phyloP scores from a whole-genome alignment of 352 stramenopile genomes.

The Globisporangium lucens region DNA sequence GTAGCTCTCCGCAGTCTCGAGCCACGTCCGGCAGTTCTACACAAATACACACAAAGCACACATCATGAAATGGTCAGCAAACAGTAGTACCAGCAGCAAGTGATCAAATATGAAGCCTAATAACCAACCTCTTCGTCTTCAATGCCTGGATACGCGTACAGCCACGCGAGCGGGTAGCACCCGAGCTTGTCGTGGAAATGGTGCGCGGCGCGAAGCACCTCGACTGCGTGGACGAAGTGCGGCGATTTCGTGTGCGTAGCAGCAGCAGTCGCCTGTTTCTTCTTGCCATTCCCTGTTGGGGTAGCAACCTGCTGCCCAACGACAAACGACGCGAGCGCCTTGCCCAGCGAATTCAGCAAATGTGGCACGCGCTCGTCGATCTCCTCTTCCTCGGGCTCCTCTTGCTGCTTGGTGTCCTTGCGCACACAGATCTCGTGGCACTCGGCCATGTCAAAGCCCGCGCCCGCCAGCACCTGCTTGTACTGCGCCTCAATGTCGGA shows the following conservation, averaged over 20 bases:
- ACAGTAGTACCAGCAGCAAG: neutral
- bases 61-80: neutral
- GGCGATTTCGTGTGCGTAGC: conserved; percentile 12
- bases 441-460: conserved; percentile 51
- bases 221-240: conserved; percentile 48
- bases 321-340: conserved; percentile 41
- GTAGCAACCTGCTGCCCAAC: conserved; percentile 2
- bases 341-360: conserved; percentile 62
- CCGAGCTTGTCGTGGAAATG: conserved; percentile 84
- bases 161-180: conserved; percentile 64
- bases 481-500: conserved; percentile 44
- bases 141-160: conserved; percentile 56
- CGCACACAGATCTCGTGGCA: conserved; percentile 65
- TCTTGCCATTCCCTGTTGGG: conserved; percentile 4
- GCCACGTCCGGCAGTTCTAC: conserved; percentile 66
- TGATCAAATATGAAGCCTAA: neutral
- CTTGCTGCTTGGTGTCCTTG: conserved; percentile 55
- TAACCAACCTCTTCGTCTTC: conserved; percentile 50
- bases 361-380: conserved; percentile 64
- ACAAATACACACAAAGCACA: neutral
- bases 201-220: conserved; percentile 65
- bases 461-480: conserved; percentile 28
- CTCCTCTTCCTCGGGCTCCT: conserved; percentile 59
- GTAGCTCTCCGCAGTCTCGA: conserved; percentile 80
- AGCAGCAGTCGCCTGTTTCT: conserved; percentile 15